These are phyloP conservation scores for Pseudohalonectria lignicola DNA, from an alignment of 2,329 filamentous ascomycete genomes.

Conservation along the genomic window DNA sequence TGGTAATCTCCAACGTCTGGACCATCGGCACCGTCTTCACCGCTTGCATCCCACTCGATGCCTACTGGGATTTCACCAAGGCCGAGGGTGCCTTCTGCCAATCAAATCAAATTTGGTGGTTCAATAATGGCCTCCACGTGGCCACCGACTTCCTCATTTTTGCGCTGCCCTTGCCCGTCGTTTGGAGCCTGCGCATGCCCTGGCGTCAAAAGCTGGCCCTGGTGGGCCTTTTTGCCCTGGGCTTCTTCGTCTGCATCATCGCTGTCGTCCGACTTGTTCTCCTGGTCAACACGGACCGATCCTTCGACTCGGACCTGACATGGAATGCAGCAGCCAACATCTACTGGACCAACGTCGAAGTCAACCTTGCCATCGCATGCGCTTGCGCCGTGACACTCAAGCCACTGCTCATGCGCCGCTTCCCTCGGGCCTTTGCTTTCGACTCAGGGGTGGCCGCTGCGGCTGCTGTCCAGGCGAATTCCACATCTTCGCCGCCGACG, in stretches of 20 bases:
- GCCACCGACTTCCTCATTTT: conserved; percentile 55
- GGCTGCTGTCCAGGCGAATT: too few species aligned
- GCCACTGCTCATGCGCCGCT: conserved; percentile 10
- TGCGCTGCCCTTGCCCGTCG: conserved; percentile 7
- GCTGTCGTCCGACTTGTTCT: conserved; percentile 19
- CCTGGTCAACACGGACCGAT: conserved; percentile 10
- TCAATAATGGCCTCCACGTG: conserved; percentile 8
- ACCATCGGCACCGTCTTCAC: conserved; percentile 14
- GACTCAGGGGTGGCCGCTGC: neutral
- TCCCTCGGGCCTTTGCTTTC: neutral
- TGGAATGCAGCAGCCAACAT: conserved; percentile 16
- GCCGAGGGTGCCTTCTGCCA: conserved; percentile 3
- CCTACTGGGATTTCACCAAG: conserved; percentile 15
- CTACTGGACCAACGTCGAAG: conserved; percentile 23
- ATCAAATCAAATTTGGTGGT: conserved; percentile 5
- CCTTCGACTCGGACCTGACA: conserved; percentile 14
- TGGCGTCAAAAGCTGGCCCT: conserved; percentile 28
- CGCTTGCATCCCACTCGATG: conserved; percentile 17
- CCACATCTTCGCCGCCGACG: neutral
- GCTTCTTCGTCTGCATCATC: conserved; percentile 30
- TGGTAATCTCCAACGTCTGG: conserved; percentile 15
- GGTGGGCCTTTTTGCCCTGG: conserved; percentile 31
- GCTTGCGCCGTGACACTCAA: conserved; percentile 26
- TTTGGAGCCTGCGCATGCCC: conserved; percentile 7
- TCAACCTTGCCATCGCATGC: conserved; percentile 22